Conservation (phyloP, 257 asterid species). For the Ajuga chamaepitys region DNA sequence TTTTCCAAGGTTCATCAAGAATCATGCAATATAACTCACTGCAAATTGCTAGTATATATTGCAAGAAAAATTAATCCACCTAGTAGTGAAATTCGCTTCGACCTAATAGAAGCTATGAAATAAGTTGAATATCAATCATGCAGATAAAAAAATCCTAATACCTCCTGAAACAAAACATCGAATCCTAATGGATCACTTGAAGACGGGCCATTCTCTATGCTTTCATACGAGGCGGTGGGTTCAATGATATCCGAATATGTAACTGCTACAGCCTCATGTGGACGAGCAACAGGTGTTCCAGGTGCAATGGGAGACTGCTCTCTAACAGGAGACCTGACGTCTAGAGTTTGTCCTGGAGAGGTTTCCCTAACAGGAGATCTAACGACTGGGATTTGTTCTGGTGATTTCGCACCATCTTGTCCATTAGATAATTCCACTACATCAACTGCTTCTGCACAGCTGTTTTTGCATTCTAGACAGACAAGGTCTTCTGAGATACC, state of each 20-base stretch:
- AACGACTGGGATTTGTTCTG: slow-evolving; percentile 25
- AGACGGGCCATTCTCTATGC: slow-evolving; percentile 20
- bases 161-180: slow-evolving; percentile 38
- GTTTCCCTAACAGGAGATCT: slow-evolving; percentile 10
- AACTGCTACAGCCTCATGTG: slow-evolving; percentile 33
- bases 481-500: slow-evolving; percentile 32
- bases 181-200: slow-evolving; percentile 25
- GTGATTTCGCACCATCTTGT: slow-evolving; percentile 13
- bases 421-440: slow-evolving; percentile 2
- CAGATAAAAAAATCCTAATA: slow-evolving; percentile 8
- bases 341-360: not conserved
- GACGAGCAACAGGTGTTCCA: slow-evolving; percentile 44
- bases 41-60: too few species aligned
- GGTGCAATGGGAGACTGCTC: slow-evolving; percentile 41
- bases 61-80: too few species aligned
- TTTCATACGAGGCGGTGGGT: slow-evolving; percentile 34
- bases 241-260: slow-evolving; percentile 24
- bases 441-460: slow-evolving; percentile 13
- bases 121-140: not conserved
- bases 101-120: not conserved
- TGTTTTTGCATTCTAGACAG: slow-evolving; percentile 19
- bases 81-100: too few species aligned
- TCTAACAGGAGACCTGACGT: slow-evolving; percentile 18
- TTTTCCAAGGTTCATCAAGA: not conserved
- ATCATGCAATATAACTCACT: too few species aligned